A percentile compares a stretch with the other conserved stretches of the same genome.
Evolutionary conservation across 306 rosid species (phyloP).

Genomic region (Rosa chinensis): DNA sequence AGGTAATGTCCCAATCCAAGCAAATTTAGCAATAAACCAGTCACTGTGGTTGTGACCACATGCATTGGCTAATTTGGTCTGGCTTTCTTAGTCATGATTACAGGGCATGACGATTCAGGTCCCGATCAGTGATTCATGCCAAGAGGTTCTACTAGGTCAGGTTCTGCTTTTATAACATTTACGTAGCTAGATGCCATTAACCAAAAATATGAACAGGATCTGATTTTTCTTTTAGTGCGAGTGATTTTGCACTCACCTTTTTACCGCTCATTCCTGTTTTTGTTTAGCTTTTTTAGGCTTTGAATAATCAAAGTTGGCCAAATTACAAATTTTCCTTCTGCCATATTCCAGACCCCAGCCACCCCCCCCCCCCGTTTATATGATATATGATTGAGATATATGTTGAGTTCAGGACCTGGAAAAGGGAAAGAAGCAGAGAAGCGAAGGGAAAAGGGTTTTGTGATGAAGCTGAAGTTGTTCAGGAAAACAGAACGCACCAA

Average conservation of each 20-base stretch:
- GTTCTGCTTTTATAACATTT: background rate
- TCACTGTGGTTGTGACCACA: background rate
- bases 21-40: background rate
- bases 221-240: background rate
- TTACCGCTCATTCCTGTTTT: background rate
- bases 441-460: background rate
- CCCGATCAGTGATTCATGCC: background rate
- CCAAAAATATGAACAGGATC: background rate
- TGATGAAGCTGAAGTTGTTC: background rate
- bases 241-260: background rate
- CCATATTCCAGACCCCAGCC: background rate
- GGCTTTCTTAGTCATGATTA: background rate
- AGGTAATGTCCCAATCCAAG: background rate
- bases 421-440: background rate
- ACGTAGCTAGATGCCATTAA: background rate
- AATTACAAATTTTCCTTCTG: background rate
- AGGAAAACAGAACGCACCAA: background rate
- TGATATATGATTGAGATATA: background rate
- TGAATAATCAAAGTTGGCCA: background rate
- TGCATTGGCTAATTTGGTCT: background rate
- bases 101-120: background rate
- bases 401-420: background rate
- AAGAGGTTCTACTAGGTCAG: background rate
- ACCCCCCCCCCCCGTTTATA: background rate
- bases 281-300: background rate